These are phyloP conservation scores for Ophiostoma sp. DNA, from an alignment of 2,329 filamentous ascomycete genomes.

Conservation along the genomic window DNA sequence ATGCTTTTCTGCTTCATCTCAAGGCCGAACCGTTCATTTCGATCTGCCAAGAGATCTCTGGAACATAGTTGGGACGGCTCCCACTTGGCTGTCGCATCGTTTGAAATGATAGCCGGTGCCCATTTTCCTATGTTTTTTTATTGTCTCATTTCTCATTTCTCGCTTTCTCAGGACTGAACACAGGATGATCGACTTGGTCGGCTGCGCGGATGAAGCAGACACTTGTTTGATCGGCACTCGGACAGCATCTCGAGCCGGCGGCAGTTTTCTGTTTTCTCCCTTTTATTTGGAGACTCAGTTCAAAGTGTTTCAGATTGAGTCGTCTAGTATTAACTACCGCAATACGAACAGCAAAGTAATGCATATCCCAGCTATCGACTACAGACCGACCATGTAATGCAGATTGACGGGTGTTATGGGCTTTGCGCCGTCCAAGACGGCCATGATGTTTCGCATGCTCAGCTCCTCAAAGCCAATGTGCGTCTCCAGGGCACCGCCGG, in stretches of 20 bases:
- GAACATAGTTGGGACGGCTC: slow-evolving; percentile 20
- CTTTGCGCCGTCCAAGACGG: slow-evolving; percentile 32
- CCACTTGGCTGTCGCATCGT: not conserved
- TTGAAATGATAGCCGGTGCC: not conserved
- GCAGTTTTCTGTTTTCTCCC: not conserved
- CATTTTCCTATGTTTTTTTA: too few relatives aligned
- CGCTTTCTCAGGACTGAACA: too few relatives aligned
- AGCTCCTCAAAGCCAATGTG: slow-evolving; percentile 50
- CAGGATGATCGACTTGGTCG: not conserved
- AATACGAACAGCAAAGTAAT: not conserved
- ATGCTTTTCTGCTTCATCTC: not conserved
- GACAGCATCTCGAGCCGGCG: slow-evolving; percentile 2
- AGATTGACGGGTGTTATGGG: slow-evolving; percentile 37
- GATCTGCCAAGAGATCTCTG: slow-evolving; percentile 29
- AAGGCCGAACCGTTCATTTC: not conserved
- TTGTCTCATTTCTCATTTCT: too few relatives aligned
- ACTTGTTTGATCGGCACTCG: slow-evolving; percentile 2
- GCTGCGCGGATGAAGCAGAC: not conserved
- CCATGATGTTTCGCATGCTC: slow-evolving; percentile 50
- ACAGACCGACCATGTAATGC: not conserved
- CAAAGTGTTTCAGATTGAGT: not conserved
- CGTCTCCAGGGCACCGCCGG: slow-evolving; percentile 51
- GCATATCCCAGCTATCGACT: not conserved
- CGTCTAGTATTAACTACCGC: not conserved
- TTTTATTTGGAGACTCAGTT: not conserved